These are phyloP conservation scores for Terfezia claveryi DNA, from an alignment of 495 filamentous ascomycete genomes.

Conservation along the genomic window DNA sequence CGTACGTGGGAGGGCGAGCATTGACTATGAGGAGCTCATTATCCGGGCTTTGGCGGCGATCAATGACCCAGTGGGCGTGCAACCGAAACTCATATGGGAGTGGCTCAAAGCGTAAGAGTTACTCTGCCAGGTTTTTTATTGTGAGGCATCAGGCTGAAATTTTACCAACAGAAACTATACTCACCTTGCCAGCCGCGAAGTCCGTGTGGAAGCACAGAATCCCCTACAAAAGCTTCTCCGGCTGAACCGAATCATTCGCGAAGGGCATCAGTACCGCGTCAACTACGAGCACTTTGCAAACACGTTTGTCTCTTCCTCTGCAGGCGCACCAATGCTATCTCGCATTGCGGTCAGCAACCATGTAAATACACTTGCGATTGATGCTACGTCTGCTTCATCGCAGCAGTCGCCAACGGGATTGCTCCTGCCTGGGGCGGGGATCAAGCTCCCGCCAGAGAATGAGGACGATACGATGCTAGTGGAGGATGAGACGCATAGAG, in stretches of 20 bases:
- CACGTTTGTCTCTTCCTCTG: not conserved
- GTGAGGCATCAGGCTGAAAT: not conserved
- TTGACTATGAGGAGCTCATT: constrained; percentile 19
- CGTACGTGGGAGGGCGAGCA: constrained; percentile 2
- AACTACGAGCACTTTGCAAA: constrained; percentile 10
- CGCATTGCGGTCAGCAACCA: not conserved
- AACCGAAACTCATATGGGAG: constrained; percentile 19
- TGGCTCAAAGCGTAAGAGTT: constrained; percentile 16
- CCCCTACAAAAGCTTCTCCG: constrained; percentile 13
- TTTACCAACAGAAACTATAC: constrained; percentile 13
- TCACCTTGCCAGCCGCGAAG: constrained; percentile 13
- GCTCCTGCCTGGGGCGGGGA: constrained; percentile 12
- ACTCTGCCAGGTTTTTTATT: too few species aligned
- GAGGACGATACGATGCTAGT: constrained; percentile 12
- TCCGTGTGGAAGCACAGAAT: constrained; percentile 14
- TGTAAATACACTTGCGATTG: not conserved
- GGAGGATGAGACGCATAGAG: constrained; percentile 11
- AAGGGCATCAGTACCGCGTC: constrained; percentile 16
- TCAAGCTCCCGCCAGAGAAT: constrained; percentile 14
- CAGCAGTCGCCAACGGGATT: constrained; percentile 9
- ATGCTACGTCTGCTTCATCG: not conserved
- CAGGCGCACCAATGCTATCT: not conserved
- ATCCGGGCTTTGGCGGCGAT: constrained; percentile 13
- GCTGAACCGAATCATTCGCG: constrained; percentile 13
- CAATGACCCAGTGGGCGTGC: constrained; percentile 10